phyloP scores from a whole-genome alignment of 441 rosid species.

The California macrophylla region DNA sequence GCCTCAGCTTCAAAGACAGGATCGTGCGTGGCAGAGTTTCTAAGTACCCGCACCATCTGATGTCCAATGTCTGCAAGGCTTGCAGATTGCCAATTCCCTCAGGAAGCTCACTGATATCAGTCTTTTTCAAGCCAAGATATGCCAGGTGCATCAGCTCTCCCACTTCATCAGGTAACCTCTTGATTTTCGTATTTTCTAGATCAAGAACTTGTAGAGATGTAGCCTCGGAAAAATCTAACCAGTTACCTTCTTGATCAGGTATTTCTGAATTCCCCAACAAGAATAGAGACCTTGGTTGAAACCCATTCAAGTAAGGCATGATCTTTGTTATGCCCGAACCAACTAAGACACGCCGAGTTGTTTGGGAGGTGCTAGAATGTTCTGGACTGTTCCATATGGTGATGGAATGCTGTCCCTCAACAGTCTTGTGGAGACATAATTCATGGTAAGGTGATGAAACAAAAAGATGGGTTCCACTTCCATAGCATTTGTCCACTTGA shows the following conservation, averaged over 20 bases:
- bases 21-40: conserved; percentile 18
- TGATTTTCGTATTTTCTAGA: conserved; percentile 25
- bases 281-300: conserved; percentile 24
- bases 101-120: conserved; percentile 26
- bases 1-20: conserved; percentile 21
- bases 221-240: conserved; percentile 29
- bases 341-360: conserved; percentile 18
- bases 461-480: conserved; percentile 17
- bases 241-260: conserved; percentile 19
- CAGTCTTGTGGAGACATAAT: conserved; percentile 8
- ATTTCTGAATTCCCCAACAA: conserved; percentile 26
- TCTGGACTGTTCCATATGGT: conserved; percentile 12
- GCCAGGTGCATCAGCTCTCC: conserved; percentile 32
- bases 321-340: conserved; percentile 21
- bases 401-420: conserved; percentile 12
- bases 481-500: conserved; percentile 15
- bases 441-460: conserved; percentile 17
- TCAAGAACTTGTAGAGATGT: conserved; percentile 27
- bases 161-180: conserved; percentile 30
- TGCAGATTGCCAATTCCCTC: conserved; percentile 19
- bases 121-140: conserved; percentile 31
- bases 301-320: conserved; percentile 14
- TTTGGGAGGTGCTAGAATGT: conserved; percentile 10
- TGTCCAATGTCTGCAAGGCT: conserved; percentile 29
- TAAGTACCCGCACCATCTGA: conserved; percentile 29